Evolutionary conservation across 1,284 basidiomycete species (phyloP).

Genomic region (Pseudozyma flocculosa): DNA sequence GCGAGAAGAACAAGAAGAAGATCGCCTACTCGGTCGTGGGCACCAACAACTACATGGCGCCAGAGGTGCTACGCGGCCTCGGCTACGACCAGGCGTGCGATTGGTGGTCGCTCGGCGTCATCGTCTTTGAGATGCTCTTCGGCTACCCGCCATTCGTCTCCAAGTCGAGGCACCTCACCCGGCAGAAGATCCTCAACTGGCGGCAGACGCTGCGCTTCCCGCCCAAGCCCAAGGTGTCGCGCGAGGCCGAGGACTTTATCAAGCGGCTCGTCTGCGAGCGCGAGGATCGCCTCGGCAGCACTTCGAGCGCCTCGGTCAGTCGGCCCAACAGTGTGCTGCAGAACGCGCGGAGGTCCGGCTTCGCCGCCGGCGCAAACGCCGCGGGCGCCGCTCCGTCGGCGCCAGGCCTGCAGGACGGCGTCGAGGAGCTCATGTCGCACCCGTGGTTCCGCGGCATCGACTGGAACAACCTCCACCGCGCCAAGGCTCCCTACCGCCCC

Average conservation of each 20-base stretch:
- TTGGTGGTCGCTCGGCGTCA: conserved; percentile 96
- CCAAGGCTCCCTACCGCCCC: conserved; percentile 85
- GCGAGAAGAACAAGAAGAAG: conserved; percentile 82
- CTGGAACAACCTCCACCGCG: conserved; percentile 30
- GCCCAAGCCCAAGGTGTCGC: conserved; percentile 75
- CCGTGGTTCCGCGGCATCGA: conserved; percentile 51
- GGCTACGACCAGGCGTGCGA: conserved; percentile 94
- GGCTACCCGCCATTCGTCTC: conserved; percentile 75
- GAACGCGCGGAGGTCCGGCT: conserved; percentile 72
- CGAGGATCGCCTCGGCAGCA: conserved; percentile 83
- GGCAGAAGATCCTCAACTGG: conserved; percentile 72
- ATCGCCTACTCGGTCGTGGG: conserved; percentile 87
- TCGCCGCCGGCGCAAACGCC: conserved; percentile 64
- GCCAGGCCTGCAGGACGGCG: conserved; percentile 67
- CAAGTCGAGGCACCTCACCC: conserved; percentile 51
- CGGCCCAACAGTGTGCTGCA: conserved; percentile 75
- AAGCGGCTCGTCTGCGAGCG: conserved; percentile 85
- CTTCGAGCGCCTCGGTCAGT: conserved; percentile 68
- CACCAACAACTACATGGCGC: conserved; percentile 70
- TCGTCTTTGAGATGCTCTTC: conserved; percentile 64
- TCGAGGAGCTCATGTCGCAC: conserved; percentile 77
- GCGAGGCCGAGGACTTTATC: conserved; percentile 83
- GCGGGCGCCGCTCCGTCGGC: conserved; percentile 53
- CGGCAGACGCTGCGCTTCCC: conserved; percentile 83
- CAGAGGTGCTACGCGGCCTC: conserved; percentile 80